Conservation (phyloP, 306 rosid genomes). For the cucumber (Cucumis sativus) region Cucumber_9930_V3 NC_026655.2:1448001-1448500, state of each 20-base stretch:
- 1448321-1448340: neutral
- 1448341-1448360: neutral
- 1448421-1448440: neutral
- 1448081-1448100: constrained; percentile 90
- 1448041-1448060: neutral
- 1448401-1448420: neutral
- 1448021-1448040: neutral
- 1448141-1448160: neutral
- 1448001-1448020: neutral
- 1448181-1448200: neutral
- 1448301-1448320: neutral
- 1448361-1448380: neutral
- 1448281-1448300: neutral
- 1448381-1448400: neutral
- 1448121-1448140: constrained; percentile 16
- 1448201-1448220: neutral
- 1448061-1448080: constrained; percentile 47
- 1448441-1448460: neutral
- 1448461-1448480: neutral
- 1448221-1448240: neutral
- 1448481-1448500: neutral
- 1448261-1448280: neutral
- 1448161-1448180: neutral
- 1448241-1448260: neutral
- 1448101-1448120: constrained; percentile 57